Percentiles rank a stretch among this genome's conserved stretches.
phyloP scores from a whole-genome alignment of 306 rosid genomes.

The Aeschynomene evenia region DNA sequence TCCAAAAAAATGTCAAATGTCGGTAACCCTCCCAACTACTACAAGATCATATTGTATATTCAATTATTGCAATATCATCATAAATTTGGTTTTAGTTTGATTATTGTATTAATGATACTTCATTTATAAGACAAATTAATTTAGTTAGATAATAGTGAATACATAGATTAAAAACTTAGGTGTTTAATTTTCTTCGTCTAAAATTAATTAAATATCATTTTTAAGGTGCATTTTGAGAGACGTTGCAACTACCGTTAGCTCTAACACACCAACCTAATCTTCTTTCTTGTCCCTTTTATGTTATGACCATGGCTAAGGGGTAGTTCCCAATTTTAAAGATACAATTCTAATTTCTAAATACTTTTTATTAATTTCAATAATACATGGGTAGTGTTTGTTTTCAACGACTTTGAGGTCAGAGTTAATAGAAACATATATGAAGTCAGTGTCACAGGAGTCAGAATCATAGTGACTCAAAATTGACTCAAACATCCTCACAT shows the following conservation, averaged over 20 bases:
- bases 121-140: not conserved
- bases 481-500: too few relatives aligned
- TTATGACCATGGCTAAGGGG: not conserved
- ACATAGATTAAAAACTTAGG: conserved; percentile 1
- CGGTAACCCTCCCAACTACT: conserved; percentile 34
- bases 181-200: not conserved
- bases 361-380: not conserved
- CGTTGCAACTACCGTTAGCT: conserved; percentile 43
- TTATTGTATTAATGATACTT: not conserved
- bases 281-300: not conserved
- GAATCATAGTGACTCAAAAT: too few relatives aligned
- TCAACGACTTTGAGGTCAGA: too few relatives aligned
- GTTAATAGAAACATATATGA: too few relatives aligned
- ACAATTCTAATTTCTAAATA: not conserved
- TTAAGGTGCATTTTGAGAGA: conserved; percentile 45
- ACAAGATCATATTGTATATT: not conserved
- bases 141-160: not conserved
- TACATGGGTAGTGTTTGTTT: too few relatives aligned
- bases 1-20: conserved; percentile 33
- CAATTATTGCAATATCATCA: conserved; percentile 21
- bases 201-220: conserved; percentile 19
- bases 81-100: conserved; percentile 23
- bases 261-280: conserved; percentile 28
- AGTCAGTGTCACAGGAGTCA: too few relatives aligned
- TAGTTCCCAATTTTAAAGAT: not conserved